These are phyloP conservation scores for Niebla homalea DNA, from an alignment of 495 filamentous ascomycete species.

Conservation along the genomic window DNA sequence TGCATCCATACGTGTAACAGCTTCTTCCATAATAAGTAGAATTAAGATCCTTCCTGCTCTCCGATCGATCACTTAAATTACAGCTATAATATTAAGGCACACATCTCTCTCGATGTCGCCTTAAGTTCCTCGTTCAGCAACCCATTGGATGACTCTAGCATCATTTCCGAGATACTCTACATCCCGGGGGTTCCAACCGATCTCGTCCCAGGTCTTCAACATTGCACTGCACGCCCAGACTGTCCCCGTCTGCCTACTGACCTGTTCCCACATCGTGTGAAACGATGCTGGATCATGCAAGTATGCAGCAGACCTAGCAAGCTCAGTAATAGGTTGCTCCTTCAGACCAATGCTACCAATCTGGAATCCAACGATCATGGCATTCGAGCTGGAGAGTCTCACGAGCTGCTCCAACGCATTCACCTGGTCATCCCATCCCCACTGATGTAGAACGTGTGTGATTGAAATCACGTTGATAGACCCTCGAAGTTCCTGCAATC, in stretches of 20 bases:
- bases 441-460: constrained; percentile 24
- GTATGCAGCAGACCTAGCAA: not conserved
- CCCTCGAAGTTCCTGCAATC: constrained; percentile 7
- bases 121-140: no score
- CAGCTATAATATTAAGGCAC: no score
- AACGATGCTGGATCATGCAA: constrained; percentile 11
- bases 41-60: no score
- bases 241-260: constrained; percentile 12
- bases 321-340: not conserved
- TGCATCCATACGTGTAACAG: no score
- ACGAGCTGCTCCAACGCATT: constrained; percentile 3
- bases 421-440: constrained; percentile 21
- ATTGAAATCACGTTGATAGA: constrained; percentile 20
- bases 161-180: no score
- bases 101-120: no score
- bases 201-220: not conserved
- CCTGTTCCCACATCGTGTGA: constrained; percentile 12
- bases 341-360: not conserved
- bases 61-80: no score
- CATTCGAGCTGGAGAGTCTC: not conserved
- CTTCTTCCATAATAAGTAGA: no score
- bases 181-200: not conserved
- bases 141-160: no score
- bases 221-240: constrained; percentile 5
- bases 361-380: not conserved